Conservation (phyloP, 1,139 yeast species). For the Sugiyamaella pinicola region DNA sequence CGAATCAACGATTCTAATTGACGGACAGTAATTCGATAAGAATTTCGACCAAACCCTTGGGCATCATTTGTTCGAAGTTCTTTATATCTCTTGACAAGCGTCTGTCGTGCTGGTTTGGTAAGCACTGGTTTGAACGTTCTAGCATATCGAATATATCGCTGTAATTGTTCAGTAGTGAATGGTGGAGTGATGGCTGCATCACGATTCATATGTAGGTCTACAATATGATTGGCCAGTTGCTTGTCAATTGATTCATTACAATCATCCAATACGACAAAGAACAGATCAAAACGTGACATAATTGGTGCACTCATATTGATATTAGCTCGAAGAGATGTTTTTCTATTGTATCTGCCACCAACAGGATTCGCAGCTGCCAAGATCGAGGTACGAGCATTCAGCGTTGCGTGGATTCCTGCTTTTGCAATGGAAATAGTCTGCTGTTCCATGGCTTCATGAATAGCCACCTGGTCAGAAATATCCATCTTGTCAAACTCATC, state of each 20-base stretch:
- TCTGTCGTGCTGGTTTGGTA: constrained; percentile 79
- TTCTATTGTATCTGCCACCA: constrained; percentile 92
- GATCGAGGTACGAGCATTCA: constrained; percentile 94
- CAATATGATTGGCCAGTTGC: constrained; percentile 88
- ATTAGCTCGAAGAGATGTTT: constrained; percentile 79
- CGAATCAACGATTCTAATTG: constrained; percentile 92
- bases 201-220: constrained; percentile 85
- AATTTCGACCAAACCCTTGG: constrained; percentile 79
- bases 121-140: constrained; percentile 89
- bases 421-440: constrained; percentile 97
- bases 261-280: constrained; percentile 92
- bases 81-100: constrained; percentile 77
- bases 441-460: constrained; percentile 99
- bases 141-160: constrained; percentile 89
- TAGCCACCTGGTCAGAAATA: constrained; percentile 92
- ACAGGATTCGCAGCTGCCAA: constrained; percentile 98
- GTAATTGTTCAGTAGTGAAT: constrained; percentile 82
- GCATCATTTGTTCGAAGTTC: constrained; percentile 91
- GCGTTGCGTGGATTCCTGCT: constrained; percentile 97
- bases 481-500: constrained; percentile 99
- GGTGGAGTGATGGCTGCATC: constrained; percentile 94
- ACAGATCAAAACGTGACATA: constrained; percentile 96
- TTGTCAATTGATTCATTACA: constrained; percentile 91
- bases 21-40: constrained; percentile 94
- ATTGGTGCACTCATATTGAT: constrained; percentile 98